Conservation (phyloP, 2,329 filamentous ascomycete species). For the Neocucurbitaria cava region DNA sequence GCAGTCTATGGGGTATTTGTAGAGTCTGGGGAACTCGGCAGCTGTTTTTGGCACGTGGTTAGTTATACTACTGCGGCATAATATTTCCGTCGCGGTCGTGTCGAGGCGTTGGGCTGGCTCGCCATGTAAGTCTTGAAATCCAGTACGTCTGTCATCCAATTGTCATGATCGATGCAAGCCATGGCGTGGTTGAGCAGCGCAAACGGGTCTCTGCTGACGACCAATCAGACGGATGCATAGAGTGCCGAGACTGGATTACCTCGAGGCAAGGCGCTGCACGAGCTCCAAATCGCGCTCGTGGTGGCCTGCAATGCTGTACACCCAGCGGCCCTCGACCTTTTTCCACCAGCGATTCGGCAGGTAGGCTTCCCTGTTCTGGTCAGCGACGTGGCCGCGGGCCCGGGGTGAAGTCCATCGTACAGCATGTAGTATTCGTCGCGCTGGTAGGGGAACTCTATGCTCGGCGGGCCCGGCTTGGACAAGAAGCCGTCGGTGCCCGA, state of each 20-base stretch:
- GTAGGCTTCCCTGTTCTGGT: slow-evolving; percentile 55
- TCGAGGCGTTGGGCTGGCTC: slow-evolving; percentile 1
- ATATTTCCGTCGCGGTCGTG: slow-evolving; percentile 4
- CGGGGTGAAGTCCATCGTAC: slow-evolving; percentile 20
- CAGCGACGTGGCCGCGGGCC: slow-evolving; percentile 2
- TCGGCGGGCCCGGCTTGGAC: slow-evolving; percentile 58
- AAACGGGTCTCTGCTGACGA: slow-evolving; percentile 20
- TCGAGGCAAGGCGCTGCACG: slow-evolving; percentile 24
- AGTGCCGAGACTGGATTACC: slow-evolving; percentile 6
- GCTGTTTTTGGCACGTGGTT: neutral
- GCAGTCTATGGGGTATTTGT: too few relatives aligned
- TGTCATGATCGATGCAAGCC: slow-evolving; percentile 22
- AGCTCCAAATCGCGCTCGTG: slow-evolving; percentile 52
- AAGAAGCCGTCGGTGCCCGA: slow-evolving; percentile 61
- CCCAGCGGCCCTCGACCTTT: slow-evolving; percentile 55
- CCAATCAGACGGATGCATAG: slow-evolving; percentile 1
- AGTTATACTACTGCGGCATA: slow-evolving; percentile 10
- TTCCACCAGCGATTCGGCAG: slow-evolving; percentile 64
- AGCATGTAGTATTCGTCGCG: slow-evolving; percentile 67
- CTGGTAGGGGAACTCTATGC: slow-evolving; percentile 61
- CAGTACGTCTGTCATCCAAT: slow-evolving; percentile 26
- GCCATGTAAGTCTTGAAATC: slow-evolving; percentile 24
- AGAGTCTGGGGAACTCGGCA: neutral
- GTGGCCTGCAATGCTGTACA: slow-evolving; percentile 52
- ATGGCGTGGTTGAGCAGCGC: slow-evolving; percentile 23